Percentiles rank a stretch among this genome's conserved stretches.
Evolutionary conservation across 148 eudicot species (phyloP).

Genomic region (Vaccinium darrowii): DNA sequence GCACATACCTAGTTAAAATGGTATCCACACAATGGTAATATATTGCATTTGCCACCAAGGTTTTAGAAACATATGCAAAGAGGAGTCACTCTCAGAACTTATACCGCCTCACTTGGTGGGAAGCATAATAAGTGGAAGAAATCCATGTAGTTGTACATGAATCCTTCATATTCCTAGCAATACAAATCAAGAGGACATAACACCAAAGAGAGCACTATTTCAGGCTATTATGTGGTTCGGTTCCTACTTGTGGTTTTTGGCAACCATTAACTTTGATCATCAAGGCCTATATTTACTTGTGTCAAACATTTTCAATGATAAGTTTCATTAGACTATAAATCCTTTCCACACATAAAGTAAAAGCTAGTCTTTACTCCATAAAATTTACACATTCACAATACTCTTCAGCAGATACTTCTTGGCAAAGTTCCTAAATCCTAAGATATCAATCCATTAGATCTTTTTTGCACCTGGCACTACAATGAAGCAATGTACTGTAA

Average conservation of each 20-base stretch:
- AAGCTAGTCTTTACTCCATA: neutral
- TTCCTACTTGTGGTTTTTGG: neutral
- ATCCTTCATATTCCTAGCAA: neutral
- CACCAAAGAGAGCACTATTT: neutral
- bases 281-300: neutral
- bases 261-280: conserved; percentile 3
- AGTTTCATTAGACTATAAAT: neutral
- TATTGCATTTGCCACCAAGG: neutral
- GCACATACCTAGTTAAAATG: neutral
- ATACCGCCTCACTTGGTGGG: neutral
- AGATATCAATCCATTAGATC: neutral
- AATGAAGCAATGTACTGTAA: neutral
- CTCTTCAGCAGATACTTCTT: neutral
- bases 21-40: neutral
- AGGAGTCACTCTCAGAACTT: neutral
- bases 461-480: neutral
- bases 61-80: neutral
- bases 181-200: neutral
- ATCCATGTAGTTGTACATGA: neutral
- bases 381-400: neutral
- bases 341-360: neutral
- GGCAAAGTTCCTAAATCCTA: conserved; percentile 1
- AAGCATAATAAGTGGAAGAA: neutral
- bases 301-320: neutral
- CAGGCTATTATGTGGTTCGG: neutral